Evolutionary conservation across 768 basidiomycete genomes (phyloP), one percentile per base, ranked within the genome.

Genomic region (Gymnopilus junonius): DNA sequence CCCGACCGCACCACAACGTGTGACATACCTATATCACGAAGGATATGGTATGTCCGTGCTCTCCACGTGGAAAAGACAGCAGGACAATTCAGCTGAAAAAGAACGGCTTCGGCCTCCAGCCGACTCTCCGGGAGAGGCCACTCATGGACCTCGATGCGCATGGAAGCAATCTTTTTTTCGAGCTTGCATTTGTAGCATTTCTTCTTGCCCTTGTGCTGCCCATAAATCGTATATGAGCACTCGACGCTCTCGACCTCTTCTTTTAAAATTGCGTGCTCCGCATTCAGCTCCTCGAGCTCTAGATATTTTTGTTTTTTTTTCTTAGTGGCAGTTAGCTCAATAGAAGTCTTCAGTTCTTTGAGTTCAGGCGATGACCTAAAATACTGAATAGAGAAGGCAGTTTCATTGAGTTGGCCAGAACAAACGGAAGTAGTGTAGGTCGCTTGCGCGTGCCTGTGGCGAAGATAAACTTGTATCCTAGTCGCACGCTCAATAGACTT

Each of bases 71-170:
- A 67, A 64, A 84, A 82, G 8, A 71, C 61, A 3, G 40, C 35
- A 8, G 84, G 84, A 55, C 76, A 76, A 10, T 66, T 60, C 2
- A 83, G 62, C 61, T 85, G 82, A 55, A 85, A 85, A 1, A 84
- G 68, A 15, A 77, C 72, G 0, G 66, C 66, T 55, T 77, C 69
- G 0, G 74, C 74, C 7, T 59, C 29, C 4, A 68, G 12, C 5
- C 17, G 21, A 11, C 65, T 45, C 1, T 55, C 31, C 0, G 84
- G 82, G 39, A 85, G 65, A 0, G 84, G 85, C 83, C 82, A 83
- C 56, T 85, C 85, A 37, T 81, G 73, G 4, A 80, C 65, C 0
- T 25, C 0, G 23, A 85, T 83, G 0, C 4, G 2, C 68, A 82
- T 64, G 0, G 0, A 4, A 0, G 34, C 6, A 0, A 74, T 71